Evolutionary conservation across 2,329 filamentous ascomycete species (phyloP).

Genomic region (Phoma sp.): DNA sequence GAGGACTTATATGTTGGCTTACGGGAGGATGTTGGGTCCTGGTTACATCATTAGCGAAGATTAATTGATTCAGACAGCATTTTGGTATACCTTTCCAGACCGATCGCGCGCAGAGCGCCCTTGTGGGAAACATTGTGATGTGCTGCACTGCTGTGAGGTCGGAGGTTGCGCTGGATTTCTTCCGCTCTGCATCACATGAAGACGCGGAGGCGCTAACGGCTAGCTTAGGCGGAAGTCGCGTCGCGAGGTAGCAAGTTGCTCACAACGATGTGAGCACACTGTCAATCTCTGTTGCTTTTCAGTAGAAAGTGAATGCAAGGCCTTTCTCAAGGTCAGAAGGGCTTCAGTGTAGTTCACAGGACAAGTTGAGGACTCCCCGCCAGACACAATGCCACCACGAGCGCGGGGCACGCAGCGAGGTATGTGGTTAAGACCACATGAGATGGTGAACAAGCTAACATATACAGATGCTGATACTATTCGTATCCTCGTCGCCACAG

Average conservation of each 20-base stretch:
- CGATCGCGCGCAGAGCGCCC: conserved; percentile 70
- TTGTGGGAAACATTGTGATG: conserved; percentile 71
- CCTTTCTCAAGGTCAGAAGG: too few relatives aligned
- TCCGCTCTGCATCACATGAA: conserved; percentile 35
- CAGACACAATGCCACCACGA: conserved; percentile 34
- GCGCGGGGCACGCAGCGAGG: conserved; percentile 38
- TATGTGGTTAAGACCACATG: conserved; percentile 21
- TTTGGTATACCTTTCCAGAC: conserved; percentile 81
- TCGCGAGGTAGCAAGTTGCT: conserved; percentile 21
- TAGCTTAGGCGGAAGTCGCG: conserved; percentile 42
- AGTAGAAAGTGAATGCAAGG: too few relatives aligned
- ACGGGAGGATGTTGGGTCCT: conserved; percentile 77
- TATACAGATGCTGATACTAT: conserved; percentile 77
- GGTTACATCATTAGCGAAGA: conserved; percentile 9
- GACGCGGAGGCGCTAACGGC: conserved; percentile 30
- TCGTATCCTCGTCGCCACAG: conserved; percentile 90
- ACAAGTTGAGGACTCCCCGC: not conserved
- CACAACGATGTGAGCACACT: not conserved
- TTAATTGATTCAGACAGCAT: not conserved
- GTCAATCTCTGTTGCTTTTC: too few relatives aligned
- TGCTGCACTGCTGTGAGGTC: conserved; percentile 37
- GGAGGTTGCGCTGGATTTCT: conserved; percentile 28
- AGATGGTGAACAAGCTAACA: conserved; percentile 16
- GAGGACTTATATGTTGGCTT: conserved; percentile 49
- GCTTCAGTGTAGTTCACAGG: not conserved